Conservation (phyloP, 2,329 filamentous ascomycete genomes). For the Pestalotiopsis sp. region DNA sequence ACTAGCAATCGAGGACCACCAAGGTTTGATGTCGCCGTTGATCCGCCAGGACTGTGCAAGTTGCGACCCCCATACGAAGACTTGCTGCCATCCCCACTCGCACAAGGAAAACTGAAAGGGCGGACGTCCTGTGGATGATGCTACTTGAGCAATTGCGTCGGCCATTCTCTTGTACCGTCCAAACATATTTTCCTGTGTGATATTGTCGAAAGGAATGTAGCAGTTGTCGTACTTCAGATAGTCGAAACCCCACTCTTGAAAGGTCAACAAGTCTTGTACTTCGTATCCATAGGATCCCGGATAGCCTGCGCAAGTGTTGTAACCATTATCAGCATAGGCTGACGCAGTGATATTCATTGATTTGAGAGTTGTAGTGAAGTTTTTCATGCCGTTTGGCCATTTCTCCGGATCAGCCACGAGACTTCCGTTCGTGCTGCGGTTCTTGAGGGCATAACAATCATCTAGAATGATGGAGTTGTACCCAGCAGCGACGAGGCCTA, state of each 20-base stretch:
- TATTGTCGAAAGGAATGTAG: conserved; percentile 2
- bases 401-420: conserved; percentile 6
- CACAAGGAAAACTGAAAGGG: conserved; percentile 3
- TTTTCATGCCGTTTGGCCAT: conserved; percentile 3
- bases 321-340: background rate
- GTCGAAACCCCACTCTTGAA: conserved; percentile 6
- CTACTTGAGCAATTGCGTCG: conserved; percentile 2
- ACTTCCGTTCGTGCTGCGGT: background rate
- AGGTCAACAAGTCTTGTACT: background rate
- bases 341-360: conserved; percentile 1
- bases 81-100: conserved; percentile 8
- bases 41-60: background rate
- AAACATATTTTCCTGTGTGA: conserved; percentile 3
- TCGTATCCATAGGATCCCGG: conserved; percentile 2
- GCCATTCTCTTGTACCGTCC: conserved; percentile 1
- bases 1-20: conserved; percentile 6
- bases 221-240: conserved; percentile 7
- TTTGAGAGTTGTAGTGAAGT: background rate
- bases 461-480: conserved; percentile 6
- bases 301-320: conserved; percentile 4
- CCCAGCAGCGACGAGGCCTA: conserved; percentile 3
- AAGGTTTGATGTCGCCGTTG: conserved; percentile 7
- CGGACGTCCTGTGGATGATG: background rate
- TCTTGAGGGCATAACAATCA: background rate
- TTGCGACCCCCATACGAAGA: conserved; percentile 3